Conservation (phyloP, 805 yeast species). For the Saturnispora diversa region DNA sequence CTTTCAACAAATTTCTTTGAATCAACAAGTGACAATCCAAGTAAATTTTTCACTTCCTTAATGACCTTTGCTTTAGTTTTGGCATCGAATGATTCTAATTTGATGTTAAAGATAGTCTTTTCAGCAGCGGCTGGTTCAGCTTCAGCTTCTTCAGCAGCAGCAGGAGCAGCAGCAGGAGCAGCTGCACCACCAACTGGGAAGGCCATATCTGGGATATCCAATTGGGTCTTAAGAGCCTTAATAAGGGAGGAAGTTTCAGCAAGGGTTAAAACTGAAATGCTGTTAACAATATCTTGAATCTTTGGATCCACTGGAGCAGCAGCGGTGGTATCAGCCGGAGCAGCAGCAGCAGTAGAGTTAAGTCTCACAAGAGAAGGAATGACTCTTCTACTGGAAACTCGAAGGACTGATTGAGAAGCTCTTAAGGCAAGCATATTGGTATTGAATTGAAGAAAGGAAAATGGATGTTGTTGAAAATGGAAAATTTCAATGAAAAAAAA, state of each 20-base stretch:
- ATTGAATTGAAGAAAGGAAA: background rate
- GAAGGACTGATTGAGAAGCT: constrained; percentile 10
- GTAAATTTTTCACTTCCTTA: constrained; percentile 87
- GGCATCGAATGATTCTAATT: constrained; percentile 89
- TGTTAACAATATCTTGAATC: constrained; percentile 78
- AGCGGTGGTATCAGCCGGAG: constrained; percentile 11
- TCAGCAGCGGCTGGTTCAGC: constrained; percentile 78
- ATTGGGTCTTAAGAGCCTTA: constrained; percentile 65
- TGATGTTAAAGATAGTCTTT: constrained; percentile 85
- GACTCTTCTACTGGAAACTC: constrained; percentile 5
- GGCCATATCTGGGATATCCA: constrained; percentile 90
- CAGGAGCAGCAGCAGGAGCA: constrained; percentile 52
- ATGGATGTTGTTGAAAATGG: background rate
- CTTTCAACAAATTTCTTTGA: constrained; percentile 96
- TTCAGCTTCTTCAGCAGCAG: constrained; percentile 64
- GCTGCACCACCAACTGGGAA: constrained; percentile 64
- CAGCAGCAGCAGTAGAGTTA: constrained; percentile 37
- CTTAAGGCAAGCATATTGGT: constrained; percentile 12
- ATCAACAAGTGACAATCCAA: constrained; percentile 90
- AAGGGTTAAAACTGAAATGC: constrained; percentile 82
- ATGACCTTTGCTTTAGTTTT: constrained; percentile 95
- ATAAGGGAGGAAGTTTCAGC: constrained; percentile 88
- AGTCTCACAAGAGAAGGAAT: constrained; percentile 31
- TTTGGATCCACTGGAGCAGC: constrained; percentile 70
- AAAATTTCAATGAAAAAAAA: background rate